phyloP scores from a whole-genome alignment of 352 stramenopile genomes.

The Elongisporangium anandrum region DNA sequence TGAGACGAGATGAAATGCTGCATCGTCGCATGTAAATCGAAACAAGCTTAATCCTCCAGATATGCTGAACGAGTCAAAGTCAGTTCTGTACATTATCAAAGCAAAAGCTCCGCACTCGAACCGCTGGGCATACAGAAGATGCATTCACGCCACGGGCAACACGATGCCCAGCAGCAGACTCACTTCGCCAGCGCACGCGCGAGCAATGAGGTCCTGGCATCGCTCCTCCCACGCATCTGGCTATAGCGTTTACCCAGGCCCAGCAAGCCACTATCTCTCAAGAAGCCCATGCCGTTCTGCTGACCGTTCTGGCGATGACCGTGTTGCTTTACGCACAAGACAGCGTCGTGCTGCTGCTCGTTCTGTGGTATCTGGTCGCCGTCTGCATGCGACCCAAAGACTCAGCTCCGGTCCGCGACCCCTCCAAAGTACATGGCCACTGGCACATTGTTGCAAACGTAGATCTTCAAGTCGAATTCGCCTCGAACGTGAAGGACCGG shows the following conservation, averaged over 20 bases:
- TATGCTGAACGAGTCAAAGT: no score
- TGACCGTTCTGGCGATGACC: conserved; percentile 52
- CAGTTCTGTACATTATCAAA: no score
- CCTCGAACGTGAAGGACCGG: conserved; percentile 4
- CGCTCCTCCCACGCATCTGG: conserved; percentile 30
- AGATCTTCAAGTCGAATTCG: conserved; percentile 53
- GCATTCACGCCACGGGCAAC: no score
- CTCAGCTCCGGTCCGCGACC: conserved; percentile 62
- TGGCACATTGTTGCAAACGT: conserved; percentile 70
- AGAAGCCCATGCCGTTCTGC: conserved; percentile 52
- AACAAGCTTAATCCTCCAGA: no score
- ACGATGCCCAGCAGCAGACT: no score
- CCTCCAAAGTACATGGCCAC: conserved; percentile 77
- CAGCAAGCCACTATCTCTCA: no score
- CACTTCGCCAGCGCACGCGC: conserved; percentile 54
- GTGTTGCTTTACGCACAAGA: conserved; percentile 53
- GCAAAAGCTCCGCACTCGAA: no score
- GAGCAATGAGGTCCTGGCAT: conserved; percentile 50
- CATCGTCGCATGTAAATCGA: no score
- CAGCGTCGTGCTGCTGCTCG: no score
- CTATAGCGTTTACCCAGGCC: conserved; percentile 55
- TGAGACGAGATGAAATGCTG: not conserved
- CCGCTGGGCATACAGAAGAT: no score
- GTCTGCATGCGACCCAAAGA: conserved; percentile 40
- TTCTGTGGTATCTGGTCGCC: conserved; percentile 59